A percentile compares a stretch with the other conserved stretches of the same genome.
Evolutionary conservation across 2,329 filamentous ascomycete genomes (phyloP).

Genomic region (Penicillium nordicum): DNA sequence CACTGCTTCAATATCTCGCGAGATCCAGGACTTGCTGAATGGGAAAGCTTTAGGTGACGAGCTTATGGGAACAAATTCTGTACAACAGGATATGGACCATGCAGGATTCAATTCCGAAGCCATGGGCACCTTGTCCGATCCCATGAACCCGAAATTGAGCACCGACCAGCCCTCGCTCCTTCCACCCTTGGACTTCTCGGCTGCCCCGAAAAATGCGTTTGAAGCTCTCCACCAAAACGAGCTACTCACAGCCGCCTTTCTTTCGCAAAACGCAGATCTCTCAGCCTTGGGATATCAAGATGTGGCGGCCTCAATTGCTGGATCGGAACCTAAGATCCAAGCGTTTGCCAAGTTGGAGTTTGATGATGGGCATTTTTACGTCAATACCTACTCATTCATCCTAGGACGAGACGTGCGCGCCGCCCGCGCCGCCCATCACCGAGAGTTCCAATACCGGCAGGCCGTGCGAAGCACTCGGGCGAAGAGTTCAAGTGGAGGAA

Average conservation of each 20-base stretch:
- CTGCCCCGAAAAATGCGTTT: conserved; percentile 33
- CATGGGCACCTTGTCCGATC: conserved; percentile 33
- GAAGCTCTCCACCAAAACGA: conserved; percentile 41
- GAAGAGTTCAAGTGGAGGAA: conserved; percentile 47
- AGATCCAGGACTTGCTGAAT: conserved; percentile 18
- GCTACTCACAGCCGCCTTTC: conserved; percentile 38
- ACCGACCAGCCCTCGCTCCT: conserved; percentile 36
- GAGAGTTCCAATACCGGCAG: conserved; percentile 44
- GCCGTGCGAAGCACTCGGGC: conserved; percentile 39
- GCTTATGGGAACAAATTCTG: conserved; percentile 13
- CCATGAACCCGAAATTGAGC: conserved; percentile 30
- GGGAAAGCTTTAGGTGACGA: conserved; percentile 17
- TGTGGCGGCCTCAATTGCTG: conserved; percentile 35
- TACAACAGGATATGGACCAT: conserved; percentile 4
- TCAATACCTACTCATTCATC: conserved; percentile 61
- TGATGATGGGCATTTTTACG: conserved; percentile 63
- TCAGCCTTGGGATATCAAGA: conserved; percentile 37
- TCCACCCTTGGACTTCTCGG: conserved; percentile 34
- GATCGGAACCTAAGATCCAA: conserved; percentile 49
- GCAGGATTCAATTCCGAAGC: conserved; percentile 20
- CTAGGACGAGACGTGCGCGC: conserved; percentile 60
- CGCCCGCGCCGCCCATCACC: conserved; percentile 45
- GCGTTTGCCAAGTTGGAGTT: conserved; percentile 64
- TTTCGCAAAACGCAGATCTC: conserved; percentile 36
- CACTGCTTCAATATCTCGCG: conserved; percentile 10